Evolutionary conservation across 2,329 filamentous ascomycete species (phyloP), one percentile per base, ranked within the genome.

Genomic region (Cercospora zeina): DNA sequence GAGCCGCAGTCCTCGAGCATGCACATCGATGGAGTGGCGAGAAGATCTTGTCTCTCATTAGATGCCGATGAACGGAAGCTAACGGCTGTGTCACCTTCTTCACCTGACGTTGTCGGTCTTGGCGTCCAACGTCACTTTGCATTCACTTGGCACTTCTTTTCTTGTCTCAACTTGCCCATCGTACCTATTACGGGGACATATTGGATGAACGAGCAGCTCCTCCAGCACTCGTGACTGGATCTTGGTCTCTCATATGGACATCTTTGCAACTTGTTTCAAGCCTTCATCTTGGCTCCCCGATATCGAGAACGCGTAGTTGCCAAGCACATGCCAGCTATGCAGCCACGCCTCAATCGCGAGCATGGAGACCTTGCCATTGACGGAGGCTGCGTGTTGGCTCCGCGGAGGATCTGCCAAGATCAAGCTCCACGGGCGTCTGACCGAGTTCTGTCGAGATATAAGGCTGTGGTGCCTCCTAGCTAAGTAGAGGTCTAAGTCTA

Each of bases 281-380:
- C 14, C 42, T 10, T 19, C 21, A 30, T 49, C 13, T 30, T 49
- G 4, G 42, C 42, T 49, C 21, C 1, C 42, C 21, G 1, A 5
- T 1, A 27, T 10, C 42, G 2, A 27, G 42, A 27, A 30, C 42
- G 11, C 42, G 42, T 49, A 49, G 19, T 21, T 49, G 42, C 42
- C 42, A 49, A 24, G 42, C 24, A 19, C 42, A 24, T 49, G 42
- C 19, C 42, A n/a, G 6, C 42, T 7, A 49, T 49, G 42, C 42
- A 49, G 42, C 42, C 42, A 49, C 42, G 21, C 42, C 42, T 49
- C 24, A 9, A 11, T 49, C 42, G 42, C 42, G 24, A 49, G 42
- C 42, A 49, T 49, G 42, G 42, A 49, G 42, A 49, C 42, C 42
- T 30, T 49, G 42, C 42, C 42, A 49, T 49, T n/a, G 42, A 49